Base-by-base conservation (phyloP, 2,329 filamentous ascomycete genomes). In the Fusarium xylarioides region DNA sequence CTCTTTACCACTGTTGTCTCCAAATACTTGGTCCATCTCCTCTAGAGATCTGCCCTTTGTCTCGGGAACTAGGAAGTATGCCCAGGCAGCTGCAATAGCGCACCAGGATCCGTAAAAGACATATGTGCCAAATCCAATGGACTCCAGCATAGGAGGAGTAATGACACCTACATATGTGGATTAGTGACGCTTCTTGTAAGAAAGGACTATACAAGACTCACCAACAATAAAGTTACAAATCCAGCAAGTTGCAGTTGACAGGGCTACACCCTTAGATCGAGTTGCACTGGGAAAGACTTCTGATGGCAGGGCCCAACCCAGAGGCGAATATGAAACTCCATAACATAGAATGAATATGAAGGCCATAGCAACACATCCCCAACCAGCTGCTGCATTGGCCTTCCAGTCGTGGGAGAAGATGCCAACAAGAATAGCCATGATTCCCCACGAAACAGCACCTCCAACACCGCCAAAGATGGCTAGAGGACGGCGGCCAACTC, bases 11-110 rank as follows among this genome's bases (percentile, higher is more conserved):
- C 66, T 70, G 32, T 55, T 63, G 11, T 73, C 68, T n/a, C 61
- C 85, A 79, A 95, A 95, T 73, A 94, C 90, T 18, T 89, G 88
- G 68, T 93, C 92, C 79, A 94, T 91, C 78, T 95, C 19, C 91
- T 46, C 53, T 21, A 56, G n/a, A 21, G 38, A 32, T 32, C 30
- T 32, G 11, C 38, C 91, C 68, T 89, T 88, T 0, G 92, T 94
- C 81, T 93, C 86, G 0, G 91, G 91, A 0, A 83, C 83, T 32
- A 84, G 77, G 70, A 94, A 85, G 77, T 88, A 88, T 73, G 92
- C 89, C 79, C 94, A 92, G 56, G 93, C 80, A 19, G 21, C 28
- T 15, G 53, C 38, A 5, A 55, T 55, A 4, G 53, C 37, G 16
- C 53, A 55, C 35, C 35, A 55, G 19, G 53, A 40, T 32, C 35